Conservation (phyloP, 352 stramenopile species). For the Pythium insidiosum region DNA sequence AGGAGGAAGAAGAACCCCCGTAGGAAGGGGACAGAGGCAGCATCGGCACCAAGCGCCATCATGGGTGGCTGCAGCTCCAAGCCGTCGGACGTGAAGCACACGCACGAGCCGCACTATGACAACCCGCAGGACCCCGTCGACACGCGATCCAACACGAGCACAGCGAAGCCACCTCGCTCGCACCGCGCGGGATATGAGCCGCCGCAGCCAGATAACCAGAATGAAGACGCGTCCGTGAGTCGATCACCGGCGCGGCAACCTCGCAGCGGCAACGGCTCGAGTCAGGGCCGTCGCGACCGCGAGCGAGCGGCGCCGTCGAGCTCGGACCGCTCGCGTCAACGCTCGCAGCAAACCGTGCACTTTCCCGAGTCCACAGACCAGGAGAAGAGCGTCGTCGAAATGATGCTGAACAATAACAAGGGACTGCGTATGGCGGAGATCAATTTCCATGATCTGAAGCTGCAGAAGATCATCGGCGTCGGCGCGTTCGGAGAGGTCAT, state of each 20-base stretch:
- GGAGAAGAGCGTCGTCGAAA: constrained; percentile 84
- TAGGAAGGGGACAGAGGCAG: neutral
- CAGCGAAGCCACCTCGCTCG: no score
- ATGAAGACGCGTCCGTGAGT: no score
- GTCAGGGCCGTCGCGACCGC: neutral
- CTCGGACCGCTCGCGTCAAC: neutral
- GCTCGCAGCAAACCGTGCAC: constrained; percentile 51
- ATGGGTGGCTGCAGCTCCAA: constrained; percentile 49
- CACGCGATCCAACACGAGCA: no score
- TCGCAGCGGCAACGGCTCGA: no score
- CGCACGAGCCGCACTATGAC: no score
- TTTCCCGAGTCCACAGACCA: constrained; percentile 83
- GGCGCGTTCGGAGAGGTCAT: constrained; percentile 85
- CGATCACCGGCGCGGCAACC: no score
- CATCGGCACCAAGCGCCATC: neutral
- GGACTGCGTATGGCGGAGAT: constrained; percentile 83
- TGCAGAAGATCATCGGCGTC: constrained; percentile 84
- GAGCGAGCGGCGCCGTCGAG: constrained; percentile 12
- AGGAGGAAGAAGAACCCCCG: neutral
- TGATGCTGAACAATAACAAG: constrained; percentile 85
- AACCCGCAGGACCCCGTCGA: no score
- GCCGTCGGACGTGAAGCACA: no score
- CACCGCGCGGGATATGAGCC: no score
- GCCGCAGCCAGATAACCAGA: no score
- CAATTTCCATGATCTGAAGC: constrained; percentile 85